Evolutionary conservation across 306 rosid species (phyloP), one percentile per base, ranked within the genome.

Genomic region (Gastrolobium bilobum): DNA sequence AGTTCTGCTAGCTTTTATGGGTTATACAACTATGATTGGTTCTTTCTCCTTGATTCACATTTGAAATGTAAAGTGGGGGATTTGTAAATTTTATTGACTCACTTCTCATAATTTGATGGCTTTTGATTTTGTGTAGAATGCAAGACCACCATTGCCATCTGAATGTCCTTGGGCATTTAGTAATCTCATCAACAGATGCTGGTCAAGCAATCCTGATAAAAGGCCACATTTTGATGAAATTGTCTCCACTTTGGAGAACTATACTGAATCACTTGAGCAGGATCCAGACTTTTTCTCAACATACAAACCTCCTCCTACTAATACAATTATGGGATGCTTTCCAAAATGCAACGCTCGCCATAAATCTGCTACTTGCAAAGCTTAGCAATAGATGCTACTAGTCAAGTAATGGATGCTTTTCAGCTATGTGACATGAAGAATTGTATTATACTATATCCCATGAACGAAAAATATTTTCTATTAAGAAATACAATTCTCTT

Each of bases 61-160:
- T 20, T 61, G 37, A 38, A n/a, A 58, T 10, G 5, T 62, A 0
- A 38, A 35, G 34, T 65, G 67, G 48, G 48, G 33, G 34, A 6
- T 53, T 35, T 64, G 38, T 29, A 30, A 50, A 13, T 50, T 13
- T n/a, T 52, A 37, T 47, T 35, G 7, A 51, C 11, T 26, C 4
- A 5, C 4, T 10, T 57, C 34, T 42, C 43, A 67, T 11, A 48
- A 33, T 9, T 50, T 74, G 71, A 57, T 82, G 62, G 47, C 9
- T n/a, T 39, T 63, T 65, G 11, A 31, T 63, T 33, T 78, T 69
- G 57, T 84, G 89, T 84, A 95, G 99, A 95, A 95, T 86, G 95
- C 90, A 81, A 95, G 99, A 73, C 99, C 99, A 1, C 96, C 98
- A 31, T 65, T 95, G 80, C 98, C 97, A 47, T 53, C 92, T 3